phyloP scores from a whole-genome alignment of 441 rosid genomes.

The Jatropha podagrica region DNA sequence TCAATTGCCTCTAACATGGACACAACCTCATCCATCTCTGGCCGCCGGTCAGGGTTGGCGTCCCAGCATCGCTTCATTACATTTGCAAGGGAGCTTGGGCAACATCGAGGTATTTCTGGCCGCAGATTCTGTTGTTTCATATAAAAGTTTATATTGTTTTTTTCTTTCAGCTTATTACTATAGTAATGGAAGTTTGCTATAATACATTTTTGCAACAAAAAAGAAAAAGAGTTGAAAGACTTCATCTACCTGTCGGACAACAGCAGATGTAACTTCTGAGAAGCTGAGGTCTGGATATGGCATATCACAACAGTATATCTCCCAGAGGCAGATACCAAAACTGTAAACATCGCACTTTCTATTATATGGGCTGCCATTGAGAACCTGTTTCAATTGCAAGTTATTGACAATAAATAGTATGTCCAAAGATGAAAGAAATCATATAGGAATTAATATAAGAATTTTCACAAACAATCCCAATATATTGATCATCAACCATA shows the following conservation, averaged over 20 bases:
- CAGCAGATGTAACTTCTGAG: slow-evolving; percentile 93
- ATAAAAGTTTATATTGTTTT: slow-evolving; percentile 5
- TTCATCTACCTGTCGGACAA: slow-evolving; percentile 76
- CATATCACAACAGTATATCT: slow-evolving; percentile 98
- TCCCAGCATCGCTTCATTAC: slow-evolving; percentile 99
- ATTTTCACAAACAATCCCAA: neutral
- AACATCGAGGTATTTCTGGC: slow-evolving; percentile 95
- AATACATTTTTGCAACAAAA: neutral
- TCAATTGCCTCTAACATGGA: slow-evolving; percentile 87
- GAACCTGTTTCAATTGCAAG: slow-evolving; percentile 52
- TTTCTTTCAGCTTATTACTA: slow-evolving; percentile 13
- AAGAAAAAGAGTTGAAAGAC: neutral
- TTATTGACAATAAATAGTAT: neutral
- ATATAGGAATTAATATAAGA: neutral
- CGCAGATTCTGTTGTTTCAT: slow-evolving; percentile 65
- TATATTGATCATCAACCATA: neutral
- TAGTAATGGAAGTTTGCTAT: neutral
- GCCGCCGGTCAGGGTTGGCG: slow-evolving; percentile 83
- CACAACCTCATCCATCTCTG: slow-evolving; percentile 97
- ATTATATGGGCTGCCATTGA: slow-evolving; percentile 86
- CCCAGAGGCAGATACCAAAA: slow-evolving; percentile 97
- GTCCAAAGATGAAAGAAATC: neutral
- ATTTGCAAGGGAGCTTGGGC: slow-evolving; percentile 84
- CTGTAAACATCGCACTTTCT: slow-evolving; percentile 97
- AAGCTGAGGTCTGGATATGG: slow-evolving; percentile 95